phyloP scores from a whole-genome alignment of 176 grass and related monocot genomes.

The Tillandsia fasciculata region DNA sequence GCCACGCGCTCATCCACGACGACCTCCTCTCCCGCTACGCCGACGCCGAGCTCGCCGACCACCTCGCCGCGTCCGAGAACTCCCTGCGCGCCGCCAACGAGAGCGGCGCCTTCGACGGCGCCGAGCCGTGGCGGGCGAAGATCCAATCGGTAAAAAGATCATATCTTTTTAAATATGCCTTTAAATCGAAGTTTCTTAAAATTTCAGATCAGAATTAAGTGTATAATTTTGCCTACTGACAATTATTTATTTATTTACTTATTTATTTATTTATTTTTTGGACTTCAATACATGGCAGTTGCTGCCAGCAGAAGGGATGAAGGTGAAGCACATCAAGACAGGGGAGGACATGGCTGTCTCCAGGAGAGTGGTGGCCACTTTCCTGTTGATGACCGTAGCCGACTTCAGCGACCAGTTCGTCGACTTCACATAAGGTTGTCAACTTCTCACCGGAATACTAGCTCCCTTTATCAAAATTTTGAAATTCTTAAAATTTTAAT shows the following conservation, averaged over 20 bases:
- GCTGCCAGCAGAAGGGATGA: constrained; percentile 48
- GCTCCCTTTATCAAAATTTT: too few relatives aligned
- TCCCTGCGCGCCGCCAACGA: constrained; percentile 34
- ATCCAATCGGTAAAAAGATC: constrained; percentile 13
- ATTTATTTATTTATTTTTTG: too few relatives aligned
- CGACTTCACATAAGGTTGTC: too few relatives aligned
- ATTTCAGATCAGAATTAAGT: too few relatives aligned
- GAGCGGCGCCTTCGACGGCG: constrained; percentile 23
- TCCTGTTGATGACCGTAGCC: constrained; percentile 64
- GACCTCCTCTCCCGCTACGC: constrained; percentile 45
- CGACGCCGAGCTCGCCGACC: constrained; percentile 29
- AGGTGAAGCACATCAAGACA: constrained; percentile 32
- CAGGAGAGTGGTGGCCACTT: constrained; percentile 39
- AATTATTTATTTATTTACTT: too few relatives aligned
- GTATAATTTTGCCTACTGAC: too few relatives aligned
- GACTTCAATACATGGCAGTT: constrained; percentile 2
- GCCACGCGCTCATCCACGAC: constrained; percentile 52
- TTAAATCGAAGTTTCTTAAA: too few relatives aligned
- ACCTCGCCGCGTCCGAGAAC: constrained; percentile 31
- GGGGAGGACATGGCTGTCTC: constrained; percentile 54
- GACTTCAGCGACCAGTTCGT: constrained; percentile 72
- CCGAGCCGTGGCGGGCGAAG: constrained; percentile 49
- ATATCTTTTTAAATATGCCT: too few relatives aligned
- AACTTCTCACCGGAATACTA: too few relatives aligned
- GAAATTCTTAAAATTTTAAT: too few relatives aligned